phyloP scores from a whole-genome alignment of 371 early-diverging fungal genomes.

The Paraphysoderma sedebokerense region DNA sequence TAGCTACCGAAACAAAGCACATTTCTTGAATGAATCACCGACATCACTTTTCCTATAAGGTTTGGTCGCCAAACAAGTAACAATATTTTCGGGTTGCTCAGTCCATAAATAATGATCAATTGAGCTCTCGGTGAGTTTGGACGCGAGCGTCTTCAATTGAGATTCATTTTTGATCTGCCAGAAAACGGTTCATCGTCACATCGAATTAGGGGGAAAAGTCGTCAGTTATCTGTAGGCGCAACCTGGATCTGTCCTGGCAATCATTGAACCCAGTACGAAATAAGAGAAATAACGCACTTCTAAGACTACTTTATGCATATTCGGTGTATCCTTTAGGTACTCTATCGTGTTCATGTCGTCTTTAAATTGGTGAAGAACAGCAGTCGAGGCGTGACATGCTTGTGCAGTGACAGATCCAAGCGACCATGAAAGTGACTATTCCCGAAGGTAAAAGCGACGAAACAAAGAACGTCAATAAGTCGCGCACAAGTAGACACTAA shows the following conservation, averaged over 20 bases:
- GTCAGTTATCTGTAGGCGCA: neutral
- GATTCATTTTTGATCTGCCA: constrained; percentile 47
- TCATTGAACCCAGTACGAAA: neutral
- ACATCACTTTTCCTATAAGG: constrained; percentile 42
- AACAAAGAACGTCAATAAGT: neutral
- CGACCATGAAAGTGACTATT: constrained; percentile 49
- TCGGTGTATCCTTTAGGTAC: constrained; percentile 40
- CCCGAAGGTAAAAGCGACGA: neutral
- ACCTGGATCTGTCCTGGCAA: neutral
- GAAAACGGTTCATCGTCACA: constrained; percentile 2
- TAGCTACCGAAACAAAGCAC: constrained; percentile 6
- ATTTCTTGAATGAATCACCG: constrained; percentile 41
- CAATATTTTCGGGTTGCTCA: constrained; percentile 71
- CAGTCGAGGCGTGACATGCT: constrained; percentile 69
- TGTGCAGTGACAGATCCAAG: constrained; percentile 72
- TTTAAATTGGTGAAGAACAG: constrained; percentile 38
- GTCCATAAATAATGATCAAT: constrained; percentile 53
- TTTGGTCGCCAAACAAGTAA: constrained; percentile 62
- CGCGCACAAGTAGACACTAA: too few relatives aligned
- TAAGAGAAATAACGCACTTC: constrained; percentile 19
- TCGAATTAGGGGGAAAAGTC: neutral
- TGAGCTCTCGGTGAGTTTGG: constrained; percentile 25
- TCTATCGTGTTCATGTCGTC: constrained; percentile 36
- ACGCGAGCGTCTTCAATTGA: constrained; percentile 37
- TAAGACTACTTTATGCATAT: constrained; percentile 68